Evolutionary conservation across 148 eudicot species (phyloP), one percentile per base, ranked within the genome.

Genomic region (Nepenthes mirabilis): DNA sequence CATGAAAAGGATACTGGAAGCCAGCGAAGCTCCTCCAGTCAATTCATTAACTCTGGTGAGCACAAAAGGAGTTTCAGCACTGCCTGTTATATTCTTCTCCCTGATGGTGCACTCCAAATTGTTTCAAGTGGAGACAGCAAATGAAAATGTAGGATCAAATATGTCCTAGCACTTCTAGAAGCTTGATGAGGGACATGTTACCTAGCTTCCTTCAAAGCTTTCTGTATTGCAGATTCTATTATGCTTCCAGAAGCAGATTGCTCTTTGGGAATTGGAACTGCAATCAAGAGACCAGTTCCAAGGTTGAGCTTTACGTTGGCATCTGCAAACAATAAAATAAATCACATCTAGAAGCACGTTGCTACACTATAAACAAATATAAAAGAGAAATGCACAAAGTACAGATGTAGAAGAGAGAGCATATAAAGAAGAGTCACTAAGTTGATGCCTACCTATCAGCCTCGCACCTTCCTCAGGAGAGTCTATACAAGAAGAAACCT

Each of bases 31-130:
- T 81, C 99, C 97, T 62, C 97, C 95, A 43, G 97, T 94, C 53
- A 94, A 79, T 66, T 81, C 81, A 58, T 87, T 94, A 68, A 94
- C 99, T 78, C 85, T 89, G 34, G 78, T 69, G 64, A 94, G 95
- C 71, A 94, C 71, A 77, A 84, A 94, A n/a, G 99, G 99, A 56
- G 99, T 94, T 81, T 89, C 97, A 47, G 91, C 91, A 70, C 80
- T 94, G 64, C 99, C 99, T 56, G 72, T 78, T 62, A 94, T 71
- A 56, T 82, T 80, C 69, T 82, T 82, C 72, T 84, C 97, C 84
- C 99, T 94, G 82, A 37, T 14, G 60, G 52, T 11, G 53, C 37
- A 11, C 10, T 37, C 35, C 6, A 40, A 37, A 33, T 37, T 54
- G 50, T 53, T 34, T 37, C 36, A 49, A 53, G 11, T 53, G 8